A percentile compares a stretch with the other conserved stretches of the same genome.
Conservation (phyloP, 225 moss, liverwort and hornwort genomes). For the Ulota crispa region DNA sequence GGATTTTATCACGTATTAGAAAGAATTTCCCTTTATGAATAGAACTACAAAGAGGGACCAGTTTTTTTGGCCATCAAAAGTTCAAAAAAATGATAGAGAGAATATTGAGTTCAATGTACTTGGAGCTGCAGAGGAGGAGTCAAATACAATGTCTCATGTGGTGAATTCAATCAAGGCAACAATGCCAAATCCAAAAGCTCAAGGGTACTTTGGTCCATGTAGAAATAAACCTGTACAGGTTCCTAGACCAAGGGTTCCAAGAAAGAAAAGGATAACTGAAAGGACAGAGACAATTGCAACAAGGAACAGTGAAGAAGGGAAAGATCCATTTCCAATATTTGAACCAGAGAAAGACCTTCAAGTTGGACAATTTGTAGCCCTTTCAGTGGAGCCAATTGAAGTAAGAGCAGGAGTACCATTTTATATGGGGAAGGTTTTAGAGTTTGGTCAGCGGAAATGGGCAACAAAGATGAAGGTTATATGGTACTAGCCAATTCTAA, state of each 20-base stretch:
- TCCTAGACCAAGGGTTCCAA: neutral
- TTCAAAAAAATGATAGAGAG: neutral
- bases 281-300: neutral
- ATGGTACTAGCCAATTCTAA: too few species aligned
- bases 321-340: neutral
- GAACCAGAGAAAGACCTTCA: neutral
- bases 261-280: neutral
- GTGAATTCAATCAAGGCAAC: neutral
- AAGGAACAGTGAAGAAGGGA: neutral
- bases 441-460: too few species aligned
- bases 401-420: too few species aligned
- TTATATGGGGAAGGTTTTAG: too few species aligned
- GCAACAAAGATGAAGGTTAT: too few species aligned
- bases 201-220: neutral
- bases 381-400: neutral
- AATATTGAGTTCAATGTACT: neutral
- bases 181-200: neutral
- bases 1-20: neutral
- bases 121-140: neutral
- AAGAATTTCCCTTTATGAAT: neutral
- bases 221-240: neutral
- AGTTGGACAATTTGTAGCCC: neutral
- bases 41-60: neutral
- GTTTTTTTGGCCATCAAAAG: neutral
- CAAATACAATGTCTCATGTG: neutral